phyloP scores from a whole-genome alignment of 2,329 filamentous ascomycete species.

The Pseudogymnoascus sp. region DNA sequence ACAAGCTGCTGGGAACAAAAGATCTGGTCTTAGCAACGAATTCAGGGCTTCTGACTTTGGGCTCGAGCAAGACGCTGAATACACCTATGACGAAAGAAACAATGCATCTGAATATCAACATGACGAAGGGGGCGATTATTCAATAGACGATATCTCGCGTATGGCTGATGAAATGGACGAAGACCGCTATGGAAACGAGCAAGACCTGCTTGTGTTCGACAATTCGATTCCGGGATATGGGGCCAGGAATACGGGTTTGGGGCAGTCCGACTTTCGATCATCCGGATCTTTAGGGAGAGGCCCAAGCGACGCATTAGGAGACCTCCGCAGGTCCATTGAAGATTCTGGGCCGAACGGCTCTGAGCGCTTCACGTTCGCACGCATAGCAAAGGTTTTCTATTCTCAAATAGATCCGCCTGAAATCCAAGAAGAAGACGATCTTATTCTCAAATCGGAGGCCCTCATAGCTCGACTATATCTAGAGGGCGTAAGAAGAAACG shows the following conservation, averaged over 20 bases:
- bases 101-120: constrained; percentile 15
- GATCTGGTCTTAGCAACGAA: constrained; percentile 43
- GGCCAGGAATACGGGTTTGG: background rate
- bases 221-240: background rate
- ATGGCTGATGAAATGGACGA: constrained; percentile 9
- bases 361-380: constrained; percentile 49
- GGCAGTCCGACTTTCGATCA: background rate
- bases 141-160: background rate
- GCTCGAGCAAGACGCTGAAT: constrained; percentile 31
- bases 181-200: background rate
- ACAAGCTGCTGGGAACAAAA: constrained; percentile 25
- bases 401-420: constrained; percentile 46
- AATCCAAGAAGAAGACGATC: constrained; percentile 58
- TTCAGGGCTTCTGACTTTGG: constrained; percentile 27
- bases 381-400: constrained; percentile 65
- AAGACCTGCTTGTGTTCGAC: background rate
- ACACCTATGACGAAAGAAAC: constrained; percentile 33
- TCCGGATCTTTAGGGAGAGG: background rate
- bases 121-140: background rate
- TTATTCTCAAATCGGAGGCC: constrained; percentile 69
- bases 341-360: background rate
- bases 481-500: constrained; percentile 47
- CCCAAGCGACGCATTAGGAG: background rate
- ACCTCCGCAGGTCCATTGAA: background rate
- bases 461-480: constrained; percentile 58